Base-by-base conservation (phyloP, 2,329 filamentous ascomycete genomes). In the Passalora sequoiae region DNA sequence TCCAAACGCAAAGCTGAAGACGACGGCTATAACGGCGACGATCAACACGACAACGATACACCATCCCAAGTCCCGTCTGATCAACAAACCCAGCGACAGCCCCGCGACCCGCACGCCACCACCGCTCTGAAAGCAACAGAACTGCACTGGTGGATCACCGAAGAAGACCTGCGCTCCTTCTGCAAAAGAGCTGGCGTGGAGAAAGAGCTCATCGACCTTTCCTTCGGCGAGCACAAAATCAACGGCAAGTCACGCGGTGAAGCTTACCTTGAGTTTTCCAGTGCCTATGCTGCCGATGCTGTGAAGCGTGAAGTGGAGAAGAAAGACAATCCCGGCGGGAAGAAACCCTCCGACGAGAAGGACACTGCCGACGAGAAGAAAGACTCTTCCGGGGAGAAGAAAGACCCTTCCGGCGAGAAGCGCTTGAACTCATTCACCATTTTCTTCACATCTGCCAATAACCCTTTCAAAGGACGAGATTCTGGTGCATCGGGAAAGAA, bases 181-280 rank as follows among this genome's bases (percentile, higher is more conserved):
- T 58, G 54, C 44, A 49, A 52, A 4, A 75, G 85, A 17, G 86
- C 84, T n/a, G 78, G 77, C 2, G 86, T 81, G 55, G 92, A 97
- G 64, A 77, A 83, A 33, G 87, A 95, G 59, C 70, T 97, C 13
- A 89, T 86, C 59, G 92, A 97, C 49, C 80, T 98, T 39, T 95
- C 89, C 0, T 98, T 97, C 65, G 96, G 88, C 59, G 92, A 98
- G 65, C 92, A 97, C 68, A 98, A 98, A 65, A 89, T 97, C 36
- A 98, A 98, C 56, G 92, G 92, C 56, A 98, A 98, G 71, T 95
- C 88, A 69, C 96, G 97, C 72, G 91, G 92, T 29, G 80, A 84
- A 72, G 88, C 84, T 4, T 97, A 89, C 60, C 71, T 97, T 33
- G 87, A 96, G 58, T 89, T 97, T 58, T 75, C 77, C 19, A 84